Evolutionary conservation across 225 moss, liverwort and hornwort species (phyloP).

Genomic region (Sphagnum tenellum): DNA sequence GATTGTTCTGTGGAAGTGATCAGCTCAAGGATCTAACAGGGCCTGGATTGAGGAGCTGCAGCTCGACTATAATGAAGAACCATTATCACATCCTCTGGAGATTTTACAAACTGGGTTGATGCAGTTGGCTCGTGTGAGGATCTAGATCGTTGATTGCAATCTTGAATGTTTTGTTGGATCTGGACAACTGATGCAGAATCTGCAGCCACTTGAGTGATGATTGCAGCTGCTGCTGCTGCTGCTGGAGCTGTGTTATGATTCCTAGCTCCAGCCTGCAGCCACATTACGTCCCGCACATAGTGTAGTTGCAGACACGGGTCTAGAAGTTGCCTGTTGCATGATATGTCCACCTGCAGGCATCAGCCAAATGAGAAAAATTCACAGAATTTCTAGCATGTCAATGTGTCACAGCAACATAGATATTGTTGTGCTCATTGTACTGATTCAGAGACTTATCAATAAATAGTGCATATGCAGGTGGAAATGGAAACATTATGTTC

Average conservation of each 20-base stretch:
- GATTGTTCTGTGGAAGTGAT: no score
- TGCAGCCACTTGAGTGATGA: no score
- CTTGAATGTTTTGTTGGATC: background rate
- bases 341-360: slow-evolving; percentile 5
- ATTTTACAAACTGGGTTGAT: background rate
- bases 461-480: background rate
- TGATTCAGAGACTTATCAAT: background rate
- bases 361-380: background rate
- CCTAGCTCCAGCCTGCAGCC: slow-evolving; percentile 1
- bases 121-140: slow-evolving; percentile 1
- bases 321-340: slow-evolving; percentile 3
- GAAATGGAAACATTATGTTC: background rate
- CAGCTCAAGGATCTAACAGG: no score
- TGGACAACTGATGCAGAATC: background rate
- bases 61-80: slow-evolving; percentile 2
- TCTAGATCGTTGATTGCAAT: background rate
- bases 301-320: slow-evolving; percentile 6
- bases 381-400: background rate
- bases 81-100: slow-evolving; percentile 11
- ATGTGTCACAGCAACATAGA: background rate
- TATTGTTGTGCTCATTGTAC: background rate
- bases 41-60: no score
- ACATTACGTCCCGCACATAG: slow-evolving; percentile 4
- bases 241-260: slow-evolving; percentile 2
- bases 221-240: no score